Evolutionary conservation across 2,329 filamentous ascomycete species (phyloP).

Genomic region (Huntiella abstrusa): DNA sequence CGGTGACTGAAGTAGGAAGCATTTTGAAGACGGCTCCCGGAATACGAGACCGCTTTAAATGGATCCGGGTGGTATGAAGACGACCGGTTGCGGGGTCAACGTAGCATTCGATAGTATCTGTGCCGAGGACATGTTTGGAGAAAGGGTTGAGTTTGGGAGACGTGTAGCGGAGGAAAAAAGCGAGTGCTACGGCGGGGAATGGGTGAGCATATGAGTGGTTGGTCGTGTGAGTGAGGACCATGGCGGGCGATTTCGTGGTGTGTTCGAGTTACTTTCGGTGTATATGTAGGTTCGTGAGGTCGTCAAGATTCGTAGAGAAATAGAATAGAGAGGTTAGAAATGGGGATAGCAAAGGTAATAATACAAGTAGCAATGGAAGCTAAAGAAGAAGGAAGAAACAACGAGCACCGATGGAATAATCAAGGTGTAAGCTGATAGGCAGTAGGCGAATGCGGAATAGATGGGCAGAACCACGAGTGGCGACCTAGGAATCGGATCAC

Average conservation of each 20-base stretch:
- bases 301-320: too few relatives aligned
- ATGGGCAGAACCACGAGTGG: background rate
- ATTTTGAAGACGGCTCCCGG: conserved; percentile 58
- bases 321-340: too few relatives aligned
- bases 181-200: conserved; percentile 69
- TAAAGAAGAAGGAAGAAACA: too few relatives aligned
- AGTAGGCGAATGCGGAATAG: background rate
- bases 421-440: background rate
- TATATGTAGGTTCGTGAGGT: too few relatives aligned
- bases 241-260: conserved; percentile 18
- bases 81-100: conserved; percentile 57
- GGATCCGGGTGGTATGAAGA: conserved; percentile 59
- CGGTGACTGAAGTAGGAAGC: conserved; percentile 49
- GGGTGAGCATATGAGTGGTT: conserved; percentile 61
- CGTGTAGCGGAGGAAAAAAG: conserved; percentile 77
- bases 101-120: conserved; percentile 59
- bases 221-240: conserved; percentile 46
- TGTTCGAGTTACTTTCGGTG: background rate
- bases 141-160: conserved; percentile 55
- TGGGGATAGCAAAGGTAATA: too few relatives aligned
- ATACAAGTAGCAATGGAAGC: too few relatives aligned
- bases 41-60: conserved; percentile 64
- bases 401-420: background rate
- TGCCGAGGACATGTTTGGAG: conserved; percentile 62
- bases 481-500: background rate